Percentiles rank a stretch among this genome's conserved stretches.
Evolutionary conservation across 805 yeast species (phyloP).

Genomic region (Pichia eremophila): DNA sequence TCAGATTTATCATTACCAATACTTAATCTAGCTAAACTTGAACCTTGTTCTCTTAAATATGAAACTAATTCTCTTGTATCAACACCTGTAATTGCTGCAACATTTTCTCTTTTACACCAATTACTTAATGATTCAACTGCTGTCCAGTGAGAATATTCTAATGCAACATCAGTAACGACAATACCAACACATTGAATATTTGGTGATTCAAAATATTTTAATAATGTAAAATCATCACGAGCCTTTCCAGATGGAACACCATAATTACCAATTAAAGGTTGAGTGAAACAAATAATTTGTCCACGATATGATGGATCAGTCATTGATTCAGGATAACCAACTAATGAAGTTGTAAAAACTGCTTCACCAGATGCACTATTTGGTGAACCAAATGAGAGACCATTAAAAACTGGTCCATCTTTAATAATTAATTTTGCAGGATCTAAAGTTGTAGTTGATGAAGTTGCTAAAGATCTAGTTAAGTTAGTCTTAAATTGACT

Average conservation of each 20-base stretch:
- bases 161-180: slow-evolving; percentile 91
- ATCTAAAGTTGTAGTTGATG: slow-evolving; percentile 36
- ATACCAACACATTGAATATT: slow-evolving; percentile 90
- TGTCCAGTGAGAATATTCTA: slow-evolving; percentile 98
- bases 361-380: slow-evolving; percentile 93
- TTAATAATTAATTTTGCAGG: slow-evolving; percentile 87
- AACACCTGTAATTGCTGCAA: slow-evolving; percentile 93
- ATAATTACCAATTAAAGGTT: slow-evolving; percentile 94
- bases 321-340: slow-evolving; percentile 98
- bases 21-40: slow-evolving; percentile 82
- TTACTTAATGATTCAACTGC: slow-evolving; percentile 92
- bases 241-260: slow-evolving; percentile 87
- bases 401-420: slow-evolving; percentile 89
- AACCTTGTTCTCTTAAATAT: slow-evolving; percentile 91
- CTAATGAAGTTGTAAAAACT: slow-evolving; percentile 94
- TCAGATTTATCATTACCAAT: slow-evolving; percentile 87
- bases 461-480: slow-evolving; percentile 12
- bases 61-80: slow-evolving; percentile 94
- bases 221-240: slow-evolving; percentile 75
- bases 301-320: slow-evolving; percentile 98
- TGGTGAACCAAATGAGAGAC: slow-evolving; percentile 93
- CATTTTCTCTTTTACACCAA: slow-evolving; percentile 96
- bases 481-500: neutral
- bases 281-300: slow-evolving; percentile 93
- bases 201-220: slow-evolving; percentile 88